A percentile compares a stretch with the other conserved stretches of the same genome.
Conservation (phyloP, 2,329 filamentous ascomycete species). For the Penicillium hordei region DNA sequence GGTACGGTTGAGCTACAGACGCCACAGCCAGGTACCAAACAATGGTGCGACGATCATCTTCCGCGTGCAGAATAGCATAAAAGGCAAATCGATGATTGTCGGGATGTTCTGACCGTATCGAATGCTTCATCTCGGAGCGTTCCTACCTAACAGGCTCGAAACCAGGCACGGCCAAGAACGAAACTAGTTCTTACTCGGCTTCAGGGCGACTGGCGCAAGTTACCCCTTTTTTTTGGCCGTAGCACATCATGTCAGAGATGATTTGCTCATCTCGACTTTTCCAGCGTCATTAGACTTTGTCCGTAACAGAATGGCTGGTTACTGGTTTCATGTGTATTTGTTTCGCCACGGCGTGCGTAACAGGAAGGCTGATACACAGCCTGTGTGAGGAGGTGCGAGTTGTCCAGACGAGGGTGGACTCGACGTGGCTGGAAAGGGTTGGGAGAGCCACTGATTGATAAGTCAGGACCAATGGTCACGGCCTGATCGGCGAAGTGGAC, state of each 20-base stretch:
- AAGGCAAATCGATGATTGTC: slow-evolving; percentile 3
- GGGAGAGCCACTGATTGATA: slow-evolving; percentile 4
- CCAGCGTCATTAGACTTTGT: neutral
- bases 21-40: slow-evolving; percentile 11
- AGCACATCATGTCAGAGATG: neutral
- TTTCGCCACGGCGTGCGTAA: slow-evolving; percentile 6
- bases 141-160: neutral
- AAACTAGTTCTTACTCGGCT: neutral
- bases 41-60: slow-evolving; percentile 19
- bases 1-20: slow-evolving; percentile 10
- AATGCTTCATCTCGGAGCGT: neutral
- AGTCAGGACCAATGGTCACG: neutral
- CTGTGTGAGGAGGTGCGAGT: slow-evolving; percentile 8
- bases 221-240: neutral
- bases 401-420: slow-evolving; percentile 4
- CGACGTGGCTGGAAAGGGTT: slow-evolving; percentile 1
- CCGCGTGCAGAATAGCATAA: slow-evolving; percentile 10
- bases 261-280: neutral
- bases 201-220: neutral
- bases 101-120: slow-evolving; percentile 17
- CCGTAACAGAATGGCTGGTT: neutral
- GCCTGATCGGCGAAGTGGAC: slow-evolving; percentile 5
- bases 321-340: slow-evolving; percentile 1
- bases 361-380: slow-evolving; percentile 12
- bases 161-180: neutral